Percentiles rank a stretch among this genome's conserved stretches.
Conservation (phyloP, 768 basidiomycete species). For the Lactifluus rugatus region DNA sequence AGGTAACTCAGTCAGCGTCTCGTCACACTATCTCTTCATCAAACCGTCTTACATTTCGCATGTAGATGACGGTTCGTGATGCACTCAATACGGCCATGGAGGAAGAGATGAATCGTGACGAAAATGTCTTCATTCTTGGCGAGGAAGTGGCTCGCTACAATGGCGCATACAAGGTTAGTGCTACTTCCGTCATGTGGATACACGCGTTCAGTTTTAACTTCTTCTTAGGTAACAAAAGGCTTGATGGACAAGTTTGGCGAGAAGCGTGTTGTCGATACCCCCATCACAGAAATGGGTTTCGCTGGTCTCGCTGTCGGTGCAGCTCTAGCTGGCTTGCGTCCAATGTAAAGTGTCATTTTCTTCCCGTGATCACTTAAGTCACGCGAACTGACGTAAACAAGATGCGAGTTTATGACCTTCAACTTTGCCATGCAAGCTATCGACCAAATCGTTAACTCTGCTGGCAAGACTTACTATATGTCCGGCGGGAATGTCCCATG, state of each 20-base stretch:
- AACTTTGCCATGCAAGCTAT: conserved; percentile 99
- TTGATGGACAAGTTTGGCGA: conserved; percentile 99
- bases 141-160: conserved; percentile 99
- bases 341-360: conserved; percentile 55
- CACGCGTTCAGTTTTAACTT: not conserved
- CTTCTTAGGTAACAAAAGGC: conserved; percentile 83
- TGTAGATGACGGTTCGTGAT: conserved; percentile 94
- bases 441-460: conserved; percentile 99
- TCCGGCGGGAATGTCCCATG: conserved; percentile 98
- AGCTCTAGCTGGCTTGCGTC: conserved; percentile 87
- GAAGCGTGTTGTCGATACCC: conserved; percentile 95
- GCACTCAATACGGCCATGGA: conserved; percentile 98
- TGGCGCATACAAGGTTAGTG: conserved; percentile 82
- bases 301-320: conserved; percentile 94
- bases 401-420: conserved; percentile 99
- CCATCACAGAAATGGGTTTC: conserved; percentile 98
- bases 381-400: conserved; percentile 25
- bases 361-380: conserved; percentile 5
- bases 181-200: not conserved
- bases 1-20: conserved; percentile 36
- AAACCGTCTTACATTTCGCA: conserved; percentile 16
- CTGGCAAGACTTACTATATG: conserved; percentile 99
- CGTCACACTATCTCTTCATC: conserved; percentile 27
- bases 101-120: conserved; percentile 97
- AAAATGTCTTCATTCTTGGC: conserved; percentile 88